Base-by-base conservation (phyloP, 78 protist genomes). In the Corallochytrium limacisporum region DNA sequence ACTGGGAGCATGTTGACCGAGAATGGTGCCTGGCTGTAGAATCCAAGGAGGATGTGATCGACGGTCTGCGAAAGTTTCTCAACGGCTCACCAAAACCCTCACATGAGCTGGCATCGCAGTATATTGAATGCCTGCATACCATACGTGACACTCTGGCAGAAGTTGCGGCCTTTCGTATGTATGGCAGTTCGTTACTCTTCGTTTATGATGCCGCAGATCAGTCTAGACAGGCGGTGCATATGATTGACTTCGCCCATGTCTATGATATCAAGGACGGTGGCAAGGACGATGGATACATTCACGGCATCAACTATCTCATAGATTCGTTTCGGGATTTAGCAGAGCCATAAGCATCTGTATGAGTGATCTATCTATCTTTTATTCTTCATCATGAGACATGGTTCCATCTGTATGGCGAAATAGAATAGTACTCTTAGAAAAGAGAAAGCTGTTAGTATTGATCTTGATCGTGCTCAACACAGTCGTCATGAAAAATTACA, bases 241-340 rank as follows among this genome's bases (percentile, higher is more conserved):
- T 53, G 59, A 53, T 53, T 13, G 59, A 53, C 15, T 53, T 53
- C 22, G 59, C 59, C 28, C 59, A 53, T 53, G 37, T 24, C 18
- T 53, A 18, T 26, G 20, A 12, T 12, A 53, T 53, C 28, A 53
- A n/a, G 10, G 59, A 53, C 15, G 28, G 59, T 18, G 59, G 59
- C 31, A 24, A 24, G 28, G 59, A 53, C 15, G 0, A 12, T 20
- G 59, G 59, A 20, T 53, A 53, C 59, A 53, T 53, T 18, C 22
- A 15, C 28, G 59, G 59, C n/a, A n/a, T n/a, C n/a, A n/a, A n/a
- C n/a, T n/a, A n/a, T n/a, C n/a, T n/a, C n/a, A n/a, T n/a, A n/a
- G n/a, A n/a, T n/a, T n/a, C n/a, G n/a, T n/a, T n/a, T n/a, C n/a
- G n/a, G n/a, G n/a, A n/a, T n/a, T n/a, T n/a, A n/a, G n/a, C n/a